Conservation (phyloP, 768 basidiomycete genomes). For the Daedaleopsis sinensis region DNA sequence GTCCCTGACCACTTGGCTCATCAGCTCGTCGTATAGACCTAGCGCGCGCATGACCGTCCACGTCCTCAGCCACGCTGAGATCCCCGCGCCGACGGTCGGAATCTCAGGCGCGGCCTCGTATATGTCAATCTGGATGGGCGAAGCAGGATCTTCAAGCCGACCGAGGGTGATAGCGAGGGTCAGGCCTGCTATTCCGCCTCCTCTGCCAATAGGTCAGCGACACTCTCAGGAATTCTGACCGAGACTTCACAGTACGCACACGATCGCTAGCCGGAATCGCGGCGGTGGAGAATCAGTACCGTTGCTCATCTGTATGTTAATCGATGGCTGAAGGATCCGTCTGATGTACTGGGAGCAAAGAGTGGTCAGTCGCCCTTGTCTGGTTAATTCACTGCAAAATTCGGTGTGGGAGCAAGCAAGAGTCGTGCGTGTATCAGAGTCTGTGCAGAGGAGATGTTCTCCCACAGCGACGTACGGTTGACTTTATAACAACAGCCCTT, state of each 20-base stretch:
- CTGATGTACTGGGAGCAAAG: no score
- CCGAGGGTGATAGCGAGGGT: conserved; percentile 44
- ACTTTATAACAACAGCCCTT: no score
- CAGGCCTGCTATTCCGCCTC: conserved; percentile 45
- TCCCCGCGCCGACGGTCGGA: conserved; percentile 43
- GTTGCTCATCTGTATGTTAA: no score
- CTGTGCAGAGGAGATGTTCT: no score
- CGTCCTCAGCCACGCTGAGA: conserved; percentile 50
- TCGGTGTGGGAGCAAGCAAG: no score
- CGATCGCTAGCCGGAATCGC: conserved; percentile 4
- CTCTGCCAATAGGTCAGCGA: conserved; percentile 7
- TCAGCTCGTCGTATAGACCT: conserved; percentile 35
- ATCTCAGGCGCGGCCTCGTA: conserved; percentile 50
- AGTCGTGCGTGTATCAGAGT: no score
- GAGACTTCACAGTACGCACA: background rate
- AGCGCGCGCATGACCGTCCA: conserved; percentile 48
- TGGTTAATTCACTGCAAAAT: no score
- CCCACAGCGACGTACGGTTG: no score
- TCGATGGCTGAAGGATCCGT: no score
- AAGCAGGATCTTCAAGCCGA: conserved; percentile 39
- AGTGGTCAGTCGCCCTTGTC: background rate
- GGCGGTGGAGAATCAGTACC: background rate
- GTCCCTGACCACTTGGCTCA: conserved; percentile 18
- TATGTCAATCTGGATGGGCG: conserved; percentile 31
- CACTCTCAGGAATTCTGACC: background rate